phyloP scores from a whole-genome alignment of 805 yeast genomes.

The Candida vaughaniae region DNA sequence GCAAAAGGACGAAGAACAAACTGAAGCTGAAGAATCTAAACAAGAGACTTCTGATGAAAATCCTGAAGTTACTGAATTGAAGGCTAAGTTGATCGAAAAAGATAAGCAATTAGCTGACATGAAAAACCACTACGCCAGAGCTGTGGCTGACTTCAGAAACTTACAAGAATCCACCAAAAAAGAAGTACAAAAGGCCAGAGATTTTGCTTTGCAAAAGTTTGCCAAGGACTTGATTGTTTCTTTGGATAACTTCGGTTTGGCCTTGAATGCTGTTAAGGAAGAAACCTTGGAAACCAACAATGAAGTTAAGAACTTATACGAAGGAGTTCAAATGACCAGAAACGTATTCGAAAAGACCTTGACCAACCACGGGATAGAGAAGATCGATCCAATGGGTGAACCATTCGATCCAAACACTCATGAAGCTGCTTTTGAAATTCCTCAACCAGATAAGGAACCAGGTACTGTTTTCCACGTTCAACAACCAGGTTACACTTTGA shows the following conservation, averaged over 20 bases:
- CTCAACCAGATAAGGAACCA: conserved; percentile 84
- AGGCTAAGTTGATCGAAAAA: conserved; percentile 56
- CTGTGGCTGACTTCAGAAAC: conserved; percentile 90
- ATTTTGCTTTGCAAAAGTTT: conserved; percentile 88
- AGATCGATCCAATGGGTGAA: conserved; percentile 82
- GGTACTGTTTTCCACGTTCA: conserved; percentile 93
- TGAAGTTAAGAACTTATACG: conserved; percentile 73
- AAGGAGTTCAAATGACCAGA: conserved; percentile 90
- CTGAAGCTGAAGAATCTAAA: conserved; percentile 5
- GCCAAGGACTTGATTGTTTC: conserved; percentile 88
- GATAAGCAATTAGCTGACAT: conserved; percentile 75
- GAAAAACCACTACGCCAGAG: conserved; percentile 78
- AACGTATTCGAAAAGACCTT: conserved; percentile 83
- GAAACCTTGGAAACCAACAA: conserved; percentile 57
- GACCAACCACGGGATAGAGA: conserved; percentile 72
- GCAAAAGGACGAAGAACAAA: conserved; percentile 5
- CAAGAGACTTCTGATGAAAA: conserved; percentile 17
- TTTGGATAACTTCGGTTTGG: conserved; percentile 86
- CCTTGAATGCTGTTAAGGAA: conserved; percentile 67
- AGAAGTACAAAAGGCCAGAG: conserved; percentile 83
- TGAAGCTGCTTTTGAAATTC: conserved; percentile 88
- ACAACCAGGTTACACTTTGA: conserved; percentile 83
- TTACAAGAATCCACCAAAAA: conserved; percentile 86
- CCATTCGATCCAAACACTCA: conserved; percentile 87
- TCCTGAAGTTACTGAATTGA: conserved; percentile 32